Evolutionary conservation across 805 yeast genomes (phyloP).

Genomic region (Grigorovia transvaalensis): DNA sequence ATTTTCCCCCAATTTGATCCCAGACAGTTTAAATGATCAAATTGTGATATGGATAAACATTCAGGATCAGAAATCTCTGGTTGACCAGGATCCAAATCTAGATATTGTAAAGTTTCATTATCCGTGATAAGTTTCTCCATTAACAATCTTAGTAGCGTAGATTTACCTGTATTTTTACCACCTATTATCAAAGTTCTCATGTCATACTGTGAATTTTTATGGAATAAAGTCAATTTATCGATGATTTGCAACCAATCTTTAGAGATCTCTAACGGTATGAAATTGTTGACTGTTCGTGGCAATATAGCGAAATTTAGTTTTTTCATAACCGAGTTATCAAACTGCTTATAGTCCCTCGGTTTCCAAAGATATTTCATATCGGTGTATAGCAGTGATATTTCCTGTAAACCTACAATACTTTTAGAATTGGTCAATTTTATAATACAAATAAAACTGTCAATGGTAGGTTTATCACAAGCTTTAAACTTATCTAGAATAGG

Average conservation of each 20-base stretch:
- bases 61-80: constrained; percentile 70
- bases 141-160: constrained; percentile 52
- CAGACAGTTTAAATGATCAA: constrained; percentile 9
- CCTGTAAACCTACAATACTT: constrained; percentile 8
- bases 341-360: constrained; percentile 3
- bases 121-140: constrained; percentile 36
- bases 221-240: constrained; percentile 15
- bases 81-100: constrained; percentile 88
- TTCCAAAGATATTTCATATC: constrained; percentile 19
- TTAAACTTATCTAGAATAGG: constrained; percentile 2
- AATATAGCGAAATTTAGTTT: constrained; percentile 10
- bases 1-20: constrained; percentile 22
- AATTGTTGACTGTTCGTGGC: constrained; percentile 5
- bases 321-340: neutral
- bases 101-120: constrained; percentile 32
- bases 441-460: constrained; percentile 16
- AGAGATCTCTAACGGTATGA: constrained; percentile 12
- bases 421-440: constrained; percentile 12
- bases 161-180: constrained; percentile 73
- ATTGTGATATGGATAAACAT: constrained; percentile 44
- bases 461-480: constrained; percentile 5
- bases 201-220: constrained; percentile 16
- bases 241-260: constrained; percentile 15
- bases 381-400: constrained; percentile 10
- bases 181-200: constrained; percentile 31